Base-by-base conservation (phyloP, 139 green algal genomes). In the Yamagishiella unicocca region DNA sequence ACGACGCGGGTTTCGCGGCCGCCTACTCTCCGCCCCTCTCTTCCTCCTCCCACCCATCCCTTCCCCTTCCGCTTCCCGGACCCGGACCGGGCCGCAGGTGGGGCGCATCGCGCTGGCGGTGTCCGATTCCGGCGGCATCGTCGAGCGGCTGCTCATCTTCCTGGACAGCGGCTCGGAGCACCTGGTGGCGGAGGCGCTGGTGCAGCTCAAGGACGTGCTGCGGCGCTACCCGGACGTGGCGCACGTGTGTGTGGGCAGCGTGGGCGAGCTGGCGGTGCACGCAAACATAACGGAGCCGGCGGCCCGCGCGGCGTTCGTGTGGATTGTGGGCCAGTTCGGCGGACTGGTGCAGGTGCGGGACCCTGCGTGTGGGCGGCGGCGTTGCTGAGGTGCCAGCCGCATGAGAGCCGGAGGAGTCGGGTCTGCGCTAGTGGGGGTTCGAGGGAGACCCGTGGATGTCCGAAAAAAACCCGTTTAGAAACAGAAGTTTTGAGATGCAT, bases 91-190 rank as follows among this genome's bases (percentile, higher is more conserved):
- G 38, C 42, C 33, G 27, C 53, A 75, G 46, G 67, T 82, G 33
- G 68, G 55, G 31, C 78, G 68, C 40, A 87, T 87, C 38, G 46
- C 78, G 42, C 31, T 91, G 72, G 86, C 95, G 87, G 95, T 97
- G 53, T 92, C 95, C 2, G 95, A 99, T 61, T 92, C 96, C 14
- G 91, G 92, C 37, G 97, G 96, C 82, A 95, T 99, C 66, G 90
- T 98, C 37, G 97, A 99, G 89, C 93, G 97, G 17, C 92, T 99
- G 87, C 92, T 99, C 88, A 78, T 95, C 33, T 99, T 99, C 88
- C 92, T 99, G 73, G 97, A 98, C 37, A 31, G 81, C 38, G 72
- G 79, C 40, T 87, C 84, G 29, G 92, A 94, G 38, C 91, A 94
- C 87, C 75, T 97, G 43, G 90, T 93, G 35, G 90, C 92, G 22